Evolutionary conservation across 371 early-diverging fungal genomes (phyloP), one percentile per base, ranked within the genome.

Genomic region (Choanephora cucurbitarum): DNA sequence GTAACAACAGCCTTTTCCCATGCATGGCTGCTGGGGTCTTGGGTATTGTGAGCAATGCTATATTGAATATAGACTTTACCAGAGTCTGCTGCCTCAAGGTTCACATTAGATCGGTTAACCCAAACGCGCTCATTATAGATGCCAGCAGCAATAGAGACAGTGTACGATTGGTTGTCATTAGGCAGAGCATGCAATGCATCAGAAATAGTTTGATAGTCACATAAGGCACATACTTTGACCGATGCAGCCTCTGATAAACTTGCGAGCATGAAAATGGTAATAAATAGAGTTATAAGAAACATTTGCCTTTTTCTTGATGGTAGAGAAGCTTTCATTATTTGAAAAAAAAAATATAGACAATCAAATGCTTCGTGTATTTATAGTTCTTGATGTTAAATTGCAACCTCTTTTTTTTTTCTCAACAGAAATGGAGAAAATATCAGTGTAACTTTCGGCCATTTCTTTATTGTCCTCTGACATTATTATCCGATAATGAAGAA

Each of bases 131-230:
- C 65, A 17, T 54, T 52, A 31, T 64, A 64, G 22, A 48, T 57
- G 7, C 65, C 65, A n/a, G 55, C 44, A 0, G 53, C 65, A 17
- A 64, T 51, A 31, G 45, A 46, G 15, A 64, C 42, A 4, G 48
- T 52, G 19, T 46, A 64, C 15, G 59, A 34, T 15, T 28, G 32
- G 32, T 33, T 34, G 21, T 54, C 53, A 23, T 24, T 51, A 13
- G 65, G 59, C n/a, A 64, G 51, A 10, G 55, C 37, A 18, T 49
- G 28, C 19, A 64, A 39, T 1, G 65, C 65, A 18, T 22, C n/a
- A 18, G 51, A 43, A 13, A 57, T 50, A 5, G 58, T 44, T 4
- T 24, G 50, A 34, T 57, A 57, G 11, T 32, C 44, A 22, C 58
- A 57, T 8, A 45, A 50, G 18, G 50, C 44, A 18, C 58, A 57